These are phyloP conservation scores for Ophiostoma ulmi DNA, from an alignment of 2,329 filamentous ascomycete species.

Conservation along the genomic window DNA sequence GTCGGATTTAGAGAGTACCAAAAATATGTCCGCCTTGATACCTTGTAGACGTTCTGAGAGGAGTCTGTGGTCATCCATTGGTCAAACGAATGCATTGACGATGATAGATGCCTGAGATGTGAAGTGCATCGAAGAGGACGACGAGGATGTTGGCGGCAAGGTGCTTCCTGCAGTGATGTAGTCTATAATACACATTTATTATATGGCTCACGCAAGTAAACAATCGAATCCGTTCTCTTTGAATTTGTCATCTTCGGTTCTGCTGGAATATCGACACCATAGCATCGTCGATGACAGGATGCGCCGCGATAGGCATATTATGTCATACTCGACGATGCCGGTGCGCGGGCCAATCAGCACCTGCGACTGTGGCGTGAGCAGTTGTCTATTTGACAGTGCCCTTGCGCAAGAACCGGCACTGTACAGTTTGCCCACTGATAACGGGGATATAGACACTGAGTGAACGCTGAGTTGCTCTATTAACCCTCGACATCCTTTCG, in stretches of 20 bases:
- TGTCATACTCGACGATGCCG: not conserved
- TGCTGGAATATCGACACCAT: not conserved
- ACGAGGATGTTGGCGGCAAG: not conserved
- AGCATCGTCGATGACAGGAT: not conserved
- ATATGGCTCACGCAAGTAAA: too few species aligned
- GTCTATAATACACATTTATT: too few species aligned
- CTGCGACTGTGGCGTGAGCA: conserved; percentile 1
- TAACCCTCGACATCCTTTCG: not conserved
- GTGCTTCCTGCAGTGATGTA: not conserved
- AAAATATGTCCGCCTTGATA: too few species aligned
- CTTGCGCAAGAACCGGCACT: not conserved
- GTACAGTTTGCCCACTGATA: not conserved
- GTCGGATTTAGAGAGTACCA: not conserved
- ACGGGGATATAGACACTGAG: not conserved
- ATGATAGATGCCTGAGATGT: not conserved
- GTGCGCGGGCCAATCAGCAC: not conserved
- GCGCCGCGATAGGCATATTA: conserved; percentile 4
- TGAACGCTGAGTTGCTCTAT: not conserved
- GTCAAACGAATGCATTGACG: not conserved
- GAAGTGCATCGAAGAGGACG: not conserved
- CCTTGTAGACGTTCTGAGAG: too few species aligned
- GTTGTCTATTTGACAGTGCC: not conserved
- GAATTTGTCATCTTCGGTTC: not conserved
- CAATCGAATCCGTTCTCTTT: too few species aligned
- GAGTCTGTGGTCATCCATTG: not conserved